phyloP scores from a whole-genome alignment of 2,329 filamentous ascomycete genomes.

The Sporothrix curviconia region DNA sequence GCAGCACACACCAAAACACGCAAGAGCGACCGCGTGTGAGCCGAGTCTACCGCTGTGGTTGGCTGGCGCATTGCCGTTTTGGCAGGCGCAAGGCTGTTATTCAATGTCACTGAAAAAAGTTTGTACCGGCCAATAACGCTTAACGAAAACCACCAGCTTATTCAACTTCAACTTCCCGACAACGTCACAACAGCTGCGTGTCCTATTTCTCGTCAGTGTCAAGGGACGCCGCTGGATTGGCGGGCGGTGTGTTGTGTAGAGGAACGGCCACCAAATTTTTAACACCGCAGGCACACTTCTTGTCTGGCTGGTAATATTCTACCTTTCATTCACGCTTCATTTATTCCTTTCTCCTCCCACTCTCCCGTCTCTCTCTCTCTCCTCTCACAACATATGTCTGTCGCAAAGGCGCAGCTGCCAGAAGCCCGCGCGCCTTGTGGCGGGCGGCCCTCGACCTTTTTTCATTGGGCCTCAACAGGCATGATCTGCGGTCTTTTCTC shows the following conservation, averaged over 20 bases:
- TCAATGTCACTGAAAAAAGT: constrained; percentile 4
- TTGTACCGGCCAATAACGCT: neutral
- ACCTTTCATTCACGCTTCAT: neutral
- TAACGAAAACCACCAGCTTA: neutral
- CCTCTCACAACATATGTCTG: constrained; percentile 5
- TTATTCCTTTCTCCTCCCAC: neutral
- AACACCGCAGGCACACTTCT: too few relatives aligned
- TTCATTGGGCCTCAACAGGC: constrained; percentile 69
- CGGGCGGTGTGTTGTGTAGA: neutral
- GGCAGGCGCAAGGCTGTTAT: constrained; percentile 11
- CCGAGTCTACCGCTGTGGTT: constrained; percentile 14
- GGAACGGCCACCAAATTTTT: too few relatives aligned
- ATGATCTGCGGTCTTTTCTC: constrained; percentile 66
- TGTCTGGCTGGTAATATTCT: too few relatives aligned
- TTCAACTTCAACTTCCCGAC: neutral
- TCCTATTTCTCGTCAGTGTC: too few relatives aligned
- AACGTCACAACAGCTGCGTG: neutral
- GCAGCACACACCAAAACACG: too few relatives aligned
- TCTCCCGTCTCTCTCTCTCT: neutral
- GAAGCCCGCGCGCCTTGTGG: constrained; percentile 60
- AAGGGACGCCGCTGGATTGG: neutral
- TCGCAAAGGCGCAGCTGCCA: constrained; percentile 17
- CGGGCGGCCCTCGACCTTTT: constrained; percentile 63
- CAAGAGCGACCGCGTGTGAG: constrained; percentile 12
- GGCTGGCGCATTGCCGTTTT: constrained; percentile 4